phyloP scores from a whole-genome alignment of 352 stramenopile genomes.

The Phytophthora pseudosyringae region DNA sequence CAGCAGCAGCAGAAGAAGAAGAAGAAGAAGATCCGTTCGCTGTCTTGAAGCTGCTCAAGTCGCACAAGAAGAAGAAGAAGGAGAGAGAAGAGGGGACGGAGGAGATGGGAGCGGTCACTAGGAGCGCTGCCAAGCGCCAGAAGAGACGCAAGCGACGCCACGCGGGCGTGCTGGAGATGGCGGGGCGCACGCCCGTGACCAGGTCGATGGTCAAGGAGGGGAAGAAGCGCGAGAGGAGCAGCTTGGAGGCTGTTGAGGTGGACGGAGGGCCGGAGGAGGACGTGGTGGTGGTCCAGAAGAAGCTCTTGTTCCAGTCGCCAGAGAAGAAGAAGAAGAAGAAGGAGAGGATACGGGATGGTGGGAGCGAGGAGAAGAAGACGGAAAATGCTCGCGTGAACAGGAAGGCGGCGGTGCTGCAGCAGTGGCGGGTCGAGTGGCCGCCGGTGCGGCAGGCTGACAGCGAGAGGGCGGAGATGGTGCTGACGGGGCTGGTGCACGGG shows the following conservation, averaged over 20 bases:
- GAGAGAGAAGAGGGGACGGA: conserved; percentile 5
- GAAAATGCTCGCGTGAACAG: conserved; percentile 1
- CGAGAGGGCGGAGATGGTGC: conserved; percentile 35
- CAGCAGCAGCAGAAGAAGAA: not conserved
- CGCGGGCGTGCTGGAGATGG: conserved; percentile 30
- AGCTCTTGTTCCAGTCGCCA: conserved; percentile 35
- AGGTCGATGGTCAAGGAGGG: conserved; percentile 24
- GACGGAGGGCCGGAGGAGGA: conserved; percentile 20
- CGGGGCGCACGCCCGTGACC: conserved; percentile 25
- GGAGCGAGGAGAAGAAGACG: not conserved
- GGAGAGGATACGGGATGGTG: not conserved
- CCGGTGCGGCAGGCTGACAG: conserved; percentile 4
- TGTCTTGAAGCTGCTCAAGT: conserved; percentile 20
- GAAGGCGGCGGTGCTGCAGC: conserved; percentile 26
- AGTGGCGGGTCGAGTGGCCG: conserved; percentile 47
- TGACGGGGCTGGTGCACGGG: conserved; percentile 44
- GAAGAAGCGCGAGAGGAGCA: conserved; percentile 34
- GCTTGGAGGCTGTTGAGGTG: conserved; percentile 27
- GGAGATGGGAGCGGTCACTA: conserved; percentile 5
- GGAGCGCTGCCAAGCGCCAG: conserved; percentile 20
- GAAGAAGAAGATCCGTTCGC: conserved; percentile 39
- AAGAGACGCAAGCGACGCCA: conserved; percentile 5
- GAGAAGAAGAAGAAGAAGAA: conserved; percentile 15
- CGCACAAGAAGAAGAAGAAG: conserved; percentile 24
- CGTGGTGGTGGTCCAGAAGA: conserved; percentile 48